phyloP scores from a whole-genome alignment of 2,329 filamentous ascomycete genomes.

The Waltergamsia citrina region DNA sequence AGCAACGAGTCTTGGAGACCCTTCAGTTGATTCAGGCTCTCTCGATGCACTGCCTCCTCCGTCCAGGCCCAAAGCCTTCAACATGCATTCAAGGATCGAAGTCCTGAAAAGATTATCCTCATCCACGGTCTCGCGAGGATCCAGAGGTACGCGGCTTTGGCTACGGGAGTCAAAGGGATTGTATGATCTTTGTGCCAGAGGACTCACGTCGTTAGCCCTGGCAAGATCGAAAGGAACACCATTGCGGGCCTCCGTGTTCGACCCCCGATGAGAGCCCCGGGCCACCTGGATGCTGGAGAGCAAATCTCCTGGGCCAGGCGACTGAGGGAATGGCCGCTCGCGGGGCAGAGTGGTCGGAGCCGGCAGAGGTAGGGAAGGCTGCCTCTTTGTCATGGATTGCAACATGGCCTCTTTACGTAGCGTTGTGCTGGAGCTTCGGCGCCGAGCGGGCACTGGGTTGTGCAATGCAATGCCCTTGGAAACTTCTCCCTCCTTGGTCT shows the following conservation, averaged over 20 bases:
- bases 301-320: constrained; percentile 66
- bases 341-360: neutral
- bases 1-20: constrained; percentile 74
- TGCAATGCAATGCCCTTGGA: constrained; percentile 89
- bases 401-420: constrained; percentile 72
- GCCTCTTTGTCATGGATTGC: constrained; percentile 49
- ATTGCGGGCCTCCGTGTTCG: constrained; percentile 10
- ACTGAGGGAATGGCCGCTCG: constrained; percentile 27
- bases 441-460: constrained; percentile 58
- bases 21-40: constrained; percentile 68
- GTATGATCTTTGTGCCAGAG: constrained; percentile 39
- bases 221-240: constrained; percentile 4
- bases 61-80: constrained; percentile 82
- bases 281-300: constrained; percentile 68
- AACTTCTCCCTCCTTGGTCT: constrained; percentile 69
- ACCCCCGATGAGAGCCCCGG: constrained; percentile 42
- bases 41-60: constrained; percentile 54
- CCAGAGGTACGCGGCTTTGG: constrained; percentile 39
- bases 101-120: constrained; percentile 85
- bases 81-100: constrained; percentile 89
- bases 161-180: constrained; percentile 47
- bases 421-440: constrained; percentile 62
- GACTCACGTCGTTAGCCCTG: constrained; percentile 26
- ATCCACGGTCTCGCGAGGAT: constrained; percentile 72
- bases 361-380: constrained; percentile 1